These are phyloP conservation scores for Pleoardoris graminearum DNA, from an alignment of 2,329 filamentous ascomycete species.

Conservation along the genomic window DNA sequence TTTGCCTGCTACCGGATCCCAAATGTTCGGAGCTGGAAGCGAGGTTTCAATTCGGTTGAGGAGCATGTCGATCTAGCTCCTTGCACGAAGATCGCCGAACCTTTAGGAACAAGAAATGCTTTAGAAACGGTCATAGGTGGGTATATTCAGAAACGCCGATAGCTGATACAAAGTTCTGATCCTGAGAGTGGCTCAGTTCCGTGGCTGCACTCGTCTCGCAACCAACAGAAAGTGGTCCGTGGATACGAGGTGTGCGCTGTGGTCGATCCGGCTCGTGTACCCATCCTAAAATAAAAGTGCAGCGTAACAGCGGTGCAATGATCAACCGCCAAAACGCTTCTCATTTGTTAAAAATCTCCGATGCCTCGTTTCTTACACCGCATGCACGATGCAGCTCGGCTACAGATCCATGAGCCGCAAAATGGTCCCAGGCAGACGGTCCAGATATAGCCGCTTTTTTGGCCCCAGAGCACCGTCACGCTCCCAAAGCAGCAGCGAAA, in stretches of 20 bases:
- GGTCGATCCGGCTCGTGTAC: conserved; percentile 11
- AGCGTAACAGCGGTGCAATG: conserved; percentile 12
- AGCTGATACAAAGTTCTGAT: neutral
- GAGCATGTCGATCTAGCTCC: neutral
- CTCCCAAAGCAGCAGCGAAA: conserved; percentile 20
- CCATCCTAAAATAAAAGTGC: conserved; percentile 6
- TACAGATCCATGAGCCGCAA: conserved; percentile 21
- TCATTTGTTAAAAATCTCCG: conserved; percentile 23
- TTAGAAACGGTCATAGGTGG: neutral
- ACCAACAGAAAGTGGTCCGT: neutral
- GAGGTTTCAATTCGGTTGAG: neutral
- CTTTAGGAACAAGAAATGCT: neutral
- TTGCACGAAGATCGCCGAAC: neutral
- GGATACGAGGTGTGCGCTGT: conserved; percentile 5
- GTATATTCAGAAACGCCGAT: neutral
- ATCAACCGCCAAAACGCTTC: conserved; percentile 7
- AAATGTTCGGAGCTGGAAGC: neutral
- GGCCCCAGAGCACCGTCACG: conserved; percentile 7
- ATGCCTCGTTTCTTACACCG: conserved; percentile 13
- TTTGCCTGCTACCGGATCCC: neutral
- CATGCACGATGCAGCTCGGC: neutral
- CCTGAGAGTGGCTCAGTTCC: neutral
- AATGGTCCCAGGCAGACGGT: conserved; percentile 11
- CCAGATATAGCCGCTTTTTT: conserved; percentile 19
- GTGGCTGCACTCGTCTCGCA: conserved; percentile 1